Evolutionary conservation across 257 asterid species (phyloP).

Genomic region (Avicennia marina): DNA sequence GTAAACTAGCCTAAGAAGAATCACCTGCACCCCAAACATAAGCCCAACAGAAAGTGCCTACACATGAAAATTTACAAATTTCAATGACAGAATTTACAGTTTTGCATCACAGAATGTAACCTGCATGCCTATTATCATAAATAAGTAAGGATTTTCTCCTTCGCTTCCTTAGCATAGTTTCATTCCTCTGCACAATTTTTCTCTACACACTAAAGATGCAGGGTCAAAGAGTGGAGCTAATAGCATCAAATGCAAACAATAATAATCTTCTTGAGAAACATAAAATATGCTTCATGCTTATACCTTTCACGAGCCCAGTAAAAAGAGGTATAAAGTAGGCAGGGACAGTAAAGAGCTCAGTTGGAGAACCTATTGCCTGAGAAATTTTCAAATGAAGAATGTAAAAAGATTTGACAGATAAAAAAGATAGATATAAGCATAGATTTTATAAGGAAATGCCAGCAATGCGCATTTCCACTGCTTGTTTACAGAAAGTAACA

Average conservation of each 20-base stretch:
- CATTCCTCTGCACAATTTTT: too few species aligned
- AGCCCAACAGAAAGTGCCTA: too few species aligned
- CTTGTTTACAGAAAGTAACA: constrained; percentile 1
- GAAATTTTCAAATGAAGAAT: constrained; percentile 9
- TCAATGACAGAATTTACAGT: too few species aligned
- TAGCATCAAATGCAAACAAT: background rate
- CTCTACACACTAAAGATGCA: too few species aligned
- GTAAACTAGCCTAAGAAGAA: too few species aligned
- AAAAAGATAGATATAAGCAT: constrained; percentile 14
- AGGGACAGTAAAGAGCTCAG: constrained; percentile 44
- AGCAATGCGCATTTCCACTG: constrained; percentile 8
- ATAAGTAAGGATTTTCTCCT: too few species aligned
- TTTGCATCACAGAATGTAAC: too few species aligned
- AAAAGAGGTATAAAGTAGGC: constrained; percentile 60
- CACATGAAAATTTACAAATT: too few species aligned
- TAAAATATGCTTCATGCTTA: background rate
- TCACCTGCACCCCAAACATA: too few species aligned
- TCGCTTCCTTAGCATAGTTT: too few species aligned
- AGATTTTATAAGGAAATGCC: constrained; percentile 3
- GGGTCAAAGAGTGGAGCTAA: background rate
- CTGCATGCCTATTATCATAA: too few species aligned
- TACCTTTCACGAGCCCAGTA: constrained; percentile 70
- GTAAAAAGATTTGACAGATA: background rate
- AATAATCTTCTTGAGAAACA: background rate
- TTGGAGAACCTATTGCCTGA: constrained; percentile 78